Evolutionary conservation across 768 basidiomycete species (phyloP), one percentile per base, ranked within the genome.

Genomic region (Lactarius tabidus): DNA sequence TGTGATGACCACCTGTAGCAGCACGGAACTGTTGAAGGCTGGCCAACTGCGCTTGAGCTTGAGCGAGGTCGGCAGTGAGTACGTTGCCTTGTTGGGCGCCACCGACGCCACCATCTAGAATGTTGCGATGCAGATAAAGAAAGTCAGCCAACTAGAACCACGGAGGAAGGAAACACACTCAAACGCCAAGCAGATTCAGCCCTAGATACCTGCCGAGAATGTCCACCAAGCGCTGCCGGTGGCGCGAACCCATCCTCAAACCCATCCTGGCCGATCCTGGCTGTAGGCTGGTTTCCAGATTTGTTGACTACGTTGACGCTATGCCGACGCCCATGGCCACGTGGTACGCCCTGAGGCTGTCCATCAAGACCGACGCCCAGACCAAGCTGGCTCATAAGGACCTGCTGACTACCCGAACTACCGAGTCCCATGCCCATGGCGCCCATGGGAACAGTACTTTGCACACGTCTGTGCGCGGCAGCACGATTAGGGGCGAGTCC

Each of bases 1-100:
- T 96, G 74, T 93, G 88, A 71, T 96, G 95, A 12, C 93, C 94
- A 53, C 92, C 93, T 23, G 92, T 89, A 6, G 94, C 94, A 35
- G 94, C 95, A 71, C 95, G 90, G 82, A 98, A 99, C 71, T 97
- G 94, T 72, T 96, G 94, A 60, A 99, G 80, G 70, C 95, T 96
- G 72, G 94, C 91, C 15, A 99, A 80, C 74, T 99, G 97, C 6
- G 95, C 95, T 75, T 98, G 95, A 9, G 97, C 97, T 73, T 96
- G 93, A 2, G 95, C 96, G 29, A 99, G 88, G 74, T 97, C 94
- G 17, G 91, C 84, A 33, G 87, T 82, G 71, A 89, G 87, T 65
- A 81, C 84, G 67, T 82, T 84, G 67, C 83, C 83, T 74, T 69
- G 59, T 63, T 90, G 80, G 15, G 81, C 70, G 51, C 82, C 82